Conservation (phyloP, 352 stramenopile genomes). For the Globisporangium paddicum region DNA sequence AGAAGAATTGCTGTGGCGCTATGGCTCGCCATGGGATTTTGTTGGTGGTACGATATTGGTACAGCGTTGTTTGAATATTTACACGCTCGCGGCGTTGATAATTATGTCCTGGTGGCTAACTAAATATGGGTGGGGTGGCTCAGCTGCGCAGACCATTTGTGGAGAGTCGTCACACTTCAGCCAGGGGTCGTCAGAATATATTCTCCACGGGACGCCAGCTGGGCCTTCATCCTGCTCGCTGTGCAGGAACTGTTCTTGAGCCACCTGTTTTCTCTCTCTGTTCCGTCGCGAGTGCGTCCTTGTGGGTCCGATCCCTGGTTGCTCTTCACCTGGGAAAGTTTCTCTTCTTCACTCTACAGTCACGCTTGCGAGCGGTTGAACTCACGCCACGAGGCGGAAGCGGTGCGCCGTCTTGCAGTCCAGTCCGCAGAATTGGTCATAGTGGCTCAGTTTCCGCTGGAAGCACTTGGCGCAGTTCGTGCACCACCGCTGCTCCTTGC, state of each 20-base stretch:
- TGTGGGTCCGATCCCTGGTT: neutral
- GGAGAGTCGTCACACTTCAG: neutral
- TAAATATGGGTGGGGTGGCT: slow-evolving; percentile 2
- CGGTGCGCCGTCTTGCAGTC: slow-evolving; percentile 69
- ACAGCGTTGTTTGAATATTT: slow-evolving; percentile 2
- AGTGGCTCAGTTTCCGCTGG: slow-evolving; percentile 59
- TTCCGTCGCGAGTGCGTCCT: neutral
- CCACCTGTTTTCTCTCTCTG: neutral
- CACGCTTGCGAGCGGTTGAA: slow-evolving; percentile 22
- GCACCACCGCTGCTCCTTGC: slow-evolving; percentile 71
- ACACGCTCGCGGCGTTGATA: neutral
- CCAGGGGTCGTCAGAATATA: neutral
- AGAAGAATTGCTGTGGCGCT: too few species aligned
- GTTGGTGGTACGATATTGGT: neutral
- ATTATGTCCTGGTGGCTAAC: neutral
- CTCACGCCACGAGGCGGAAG: slow-evolving; percentile 20
- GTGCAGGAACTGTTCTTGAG: neutral
- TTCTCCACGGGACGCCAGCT: neutral
- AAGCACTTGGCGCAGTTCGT: slow-evolving; percentile 79
- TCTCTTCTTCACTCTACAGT: slow-evolving; percentile 11
- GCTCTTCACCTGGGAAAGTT: neutral
- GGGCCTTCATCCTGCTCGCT: neutral
- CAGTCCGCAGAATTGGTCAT: slow-evolving; percentile 61
- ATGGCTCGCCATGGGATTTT: neutral
- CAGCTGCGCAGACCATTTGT: neutral